Base-by-base conservation (phyloP, 805 yeast species). In the Kazachstania kunashirensis region DNA sequence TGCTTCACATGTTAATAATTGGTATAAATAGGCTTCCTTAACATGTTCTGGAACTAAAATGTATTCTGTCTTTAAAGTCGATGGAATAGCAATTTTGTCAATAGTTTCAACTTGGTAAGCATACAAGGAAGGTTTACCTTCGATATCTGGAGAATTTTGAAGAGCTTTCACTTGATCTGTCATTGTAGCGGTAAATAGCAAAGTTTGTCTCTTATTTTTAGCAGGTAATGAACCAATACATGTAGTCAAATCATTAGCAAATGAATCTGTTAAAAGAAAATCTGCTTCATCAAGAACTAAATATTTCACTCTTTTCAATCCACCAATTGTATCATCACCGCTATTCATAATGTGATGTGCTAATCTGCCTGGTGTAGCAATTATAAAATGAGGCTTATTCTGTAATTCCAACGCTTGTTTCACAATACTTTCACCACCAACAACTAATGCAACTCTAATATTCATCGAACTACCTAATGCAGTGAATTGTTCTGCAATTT, bases 241-340 rank as follows among this genome's bases (percentile, higher is more conserved):
- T 16, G 73, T 69, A 33, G 72, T 71, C 41, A 92, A 65, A 59
- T 89, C 95, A 24, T 75, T 70, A 8, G 88, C 79, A 60, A 92
- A 86, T 32, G 94, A 81, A 38, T 78, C 75, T 31, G 92, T 84
- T 44, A 92, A 70, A 21, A 92, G 63, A 43, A 96, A 71, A 68
- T 92, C 98, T 1, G 98, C 98, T 64, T 89, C 98, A 67, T 92
- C 98, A 2, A 92, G 65, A 2, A 92, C 97, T 36, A 92, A 65
- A 52, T 68, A 92, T 54, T 79, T 78, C 13, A 82, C 79, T 47
- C 94, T 68, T 48, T 79, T 75, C 33, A 67, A 0, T 81, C 67
- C 30, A 28, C 32, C 27, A 21, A 31, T 15, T 15, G 36, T 83
- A 43, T 92, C 96, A 40, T 82, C 94, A 13, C 96, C 96, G 55